Evolutionary conservation across 176 grass and related monocot species (phyloP).

Genomic region (Echinochloa phyllopogon): DNA sequence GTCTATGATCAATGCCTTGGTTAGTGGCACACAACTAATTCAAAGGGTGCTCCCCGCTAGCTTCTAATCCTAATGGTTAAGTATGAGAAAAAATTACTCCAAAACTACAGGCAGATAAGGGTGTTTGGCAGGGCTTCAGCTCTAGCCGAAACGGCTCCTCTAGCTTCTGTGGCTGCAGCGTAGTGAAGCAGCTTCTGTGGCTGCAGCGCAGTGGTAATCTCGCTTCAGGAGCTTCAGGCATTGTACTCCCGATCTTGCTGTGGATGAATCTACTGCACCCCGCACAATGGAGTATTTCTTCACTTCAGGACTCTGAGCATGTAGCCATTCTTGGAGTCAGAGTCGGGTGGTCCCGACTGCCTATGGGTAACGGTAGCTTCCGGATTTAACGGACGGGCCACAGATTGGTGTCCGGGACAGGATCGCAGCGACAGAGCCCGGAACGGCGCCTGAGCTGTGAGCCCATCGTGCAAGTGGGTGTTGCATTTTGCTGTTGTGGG

Average conservation of each 20-base stretch:
- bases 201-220: no score
- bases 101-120: neutral
- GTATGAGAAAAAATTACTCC: neutral
- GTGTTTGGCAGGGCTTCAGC: no score
- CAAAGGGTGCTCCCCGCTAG: no score
- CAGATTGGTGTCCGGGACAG: neutral
- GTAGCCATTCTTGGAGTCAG: neutral
- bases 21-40: neutral
- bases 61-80: neutral
- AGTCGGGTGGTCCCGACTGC: neutral
- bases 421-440: neutral
- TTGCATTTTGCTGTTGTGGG: neutral
- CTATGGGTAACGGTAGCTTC: neutral
- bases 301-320: no score
- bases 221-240: no score
- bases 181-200: no score
- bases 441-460: neutral
- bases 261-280: neutral
- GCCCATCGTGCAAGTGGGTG: neutral
- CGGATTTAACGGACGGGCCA: constrained; percentile 1
- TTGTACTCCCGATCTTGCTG: neutral
- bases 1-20: neutral
- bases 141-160: no score
- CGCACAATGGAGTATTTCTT: neutral
- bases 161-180: no score